Percentiles rank a stretch among this genome's conserved stretches.
These are phyloP conservation scores for Vanilla planifolia DNA, from an alignment of 106 monocot genomes.

Conservation along the genomic window DNA sequence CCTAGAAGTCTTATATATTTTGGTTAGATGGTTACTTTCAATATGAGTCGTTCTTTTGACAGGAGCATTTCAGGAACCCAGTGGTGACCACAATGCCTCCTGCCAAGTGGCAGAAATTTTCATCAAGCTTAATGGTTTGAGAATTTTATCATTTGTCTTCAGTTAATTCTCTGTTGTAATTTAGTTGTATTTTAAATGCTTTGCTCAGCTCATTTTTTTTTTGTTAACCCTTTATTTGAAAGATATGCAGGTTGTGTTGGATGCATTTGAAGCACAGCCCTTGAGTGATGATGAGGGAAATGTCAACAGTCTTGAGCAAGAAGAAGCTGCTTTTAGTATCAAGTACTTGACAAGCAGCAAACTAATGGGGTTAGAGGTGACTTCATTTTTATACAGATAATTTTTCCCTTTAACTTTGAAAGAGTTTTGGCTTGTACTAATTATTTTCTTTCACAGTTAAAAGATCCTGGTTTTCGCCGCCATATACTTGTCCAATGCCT, in stretches of 20 bases:
- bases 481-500: constrained; percentile 96
- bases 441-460: constrained; percentile 48
- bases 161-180: not conserved
- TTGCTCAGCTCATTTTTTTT: not conserved
- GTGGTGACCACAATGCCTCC: constrained; percentile 43
- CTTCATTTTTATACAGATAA: constrained; percentile 6
- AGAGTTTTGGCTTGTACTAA: not conserved
- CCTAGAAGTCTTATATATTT: too few species aligned
- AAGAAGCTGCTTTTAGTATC: constrained; percentile 84
- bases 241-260: constrained; percentile 80
- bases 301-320: constrained; percentile 74
- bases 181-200: not conserved
- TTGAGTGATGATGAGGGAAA: constrained; percentile 92
- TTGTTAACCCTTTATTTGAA: not conserved
- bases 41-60: constrained; percentile 10
- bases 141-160: not conserved
- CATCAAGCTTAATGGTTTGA: constrained; percentile 70
- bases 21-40: too few species aligned
- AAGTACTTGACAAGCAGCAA: constrained; percentile 99
- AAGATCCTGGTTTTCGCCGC: constrained; percentile 96
- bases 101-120: constrained; percentile 90
- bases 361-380: constrained; percentile 97
- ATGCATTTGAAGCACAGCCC: constrained; percentile 97
- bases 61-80: constrained; percentile 91
- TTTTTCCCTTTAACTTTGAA: not conserved